A percentile compares a stretch with the other conserved stretches of the same genome.
phyloP scores from a whole-genome alignment of 345 rosid genomes.

The Syzygium jambos region DNA sequence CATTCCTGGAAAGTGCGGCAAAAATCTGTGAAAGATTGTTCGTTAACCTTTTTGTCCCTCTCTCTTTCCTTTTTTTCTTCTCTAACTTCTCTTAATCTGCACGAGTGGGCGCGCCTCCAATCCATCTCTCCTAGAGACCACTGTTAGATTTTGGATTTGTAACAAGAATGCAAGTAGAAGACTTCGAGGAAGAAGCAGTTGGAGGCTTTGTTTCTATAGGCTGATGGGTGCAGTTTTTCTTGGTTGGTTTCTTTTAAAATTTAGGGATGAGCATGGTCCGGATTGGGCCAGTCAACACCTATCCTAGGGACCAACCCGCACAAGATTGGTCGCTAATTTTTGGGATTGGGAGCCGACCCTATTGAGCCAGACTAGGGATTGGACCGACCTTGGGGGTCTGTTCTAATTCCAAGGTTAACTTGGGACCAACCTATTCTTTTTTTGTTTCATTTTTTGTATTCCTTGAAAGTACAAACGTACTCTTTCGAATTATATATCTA shows the following conservation, averaged over 20 bases:
- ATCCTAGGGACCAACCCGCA: no score
- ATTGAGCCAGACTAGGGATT: no score
- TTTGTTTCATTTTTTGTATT: no score
- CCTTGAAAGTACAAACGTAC: no score
- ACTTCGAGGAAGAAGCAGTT: neutral
- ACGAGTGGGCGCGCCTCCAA: neutral
- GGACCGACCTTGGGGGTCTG: no score
- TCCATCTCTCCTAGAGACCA: neutral
- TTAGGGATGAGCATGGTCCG: neutral
- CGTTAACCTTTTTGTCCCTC: neutral
- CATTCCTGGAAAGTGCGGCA: neutral
- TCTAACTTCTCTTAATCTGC: neutral
- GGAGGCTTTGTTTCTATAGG: neutral
- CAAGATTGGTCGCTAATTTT: no score
- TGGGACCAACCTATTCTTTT: no score
- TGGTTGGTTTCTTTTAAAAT: neutral
- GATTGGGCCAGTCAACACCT: no score
- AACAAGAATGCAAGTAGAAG: neutral
- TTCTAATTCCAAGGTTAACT: no score
- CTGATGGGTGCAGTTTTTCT: accelerated
- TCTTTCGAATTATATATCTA: no score
- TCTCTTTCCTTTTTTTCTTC: neutral
- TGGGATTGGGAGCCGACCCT: no score
- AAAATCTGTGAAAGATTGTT: neutral
- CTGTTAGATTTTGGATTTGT: neutral